Conservation (phyloP, 192 early-diverging fungal genomes). For the Backusella australiensis region DNA sequence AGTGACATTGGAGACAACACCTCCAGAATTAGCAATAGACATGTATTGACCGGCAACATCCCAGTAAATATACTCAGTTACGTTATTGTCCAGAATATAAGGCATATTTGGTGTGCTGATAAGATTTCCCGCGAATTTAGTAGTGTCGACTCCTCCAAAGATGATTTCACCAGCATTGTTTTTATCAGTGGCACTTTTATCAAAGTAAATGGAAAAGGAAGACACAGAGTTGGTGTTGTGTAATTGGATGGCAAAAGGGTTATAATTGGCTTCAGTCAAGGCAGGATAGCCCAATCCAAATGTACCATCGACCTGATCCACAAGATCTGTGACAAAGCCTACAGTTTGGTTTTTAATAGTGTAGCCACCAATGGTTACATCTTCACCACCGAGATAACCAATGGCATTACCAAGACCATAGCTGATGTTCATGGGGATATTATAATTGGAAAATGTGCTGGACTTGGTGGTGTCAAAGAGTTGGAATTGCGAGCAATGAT, state of each 20-base stretch:
- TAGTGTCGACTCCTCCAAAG: not conserved
- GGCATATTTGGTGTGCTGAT: not conserved
- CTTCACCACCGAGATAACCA: not conserved
- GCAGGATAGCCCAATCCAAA: not conserved
- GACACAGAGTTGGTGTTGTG: not conserved
- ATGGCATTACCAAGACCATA: not conserved
- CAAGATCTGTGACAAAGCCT: not conserved
- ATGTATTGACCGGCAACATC: not conserved
- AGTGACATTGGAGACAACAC: not conserved
- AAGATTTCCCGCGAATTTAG: not conserved
- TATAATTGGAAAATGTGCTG: not conserved
- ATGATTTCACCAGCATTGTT: not conserved
- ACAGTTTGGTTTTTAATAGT: not conserved
- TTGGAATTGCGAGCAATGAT: not conserved
- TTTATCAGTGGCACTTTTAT: not conserved
- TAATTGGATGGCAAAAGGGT: not conserved
- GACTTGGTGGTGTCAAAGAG: not conserved
- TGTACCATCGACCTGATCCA: not conserved
- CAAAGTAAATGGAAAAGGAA: not conserved
- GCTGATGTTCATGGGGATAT: not conserved
- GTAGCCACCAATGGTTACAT: not conserved
- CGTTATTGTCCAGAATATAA: not conserved
- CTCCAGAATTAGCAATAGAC: not conserved
- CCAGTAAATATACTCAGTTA: not conserved
- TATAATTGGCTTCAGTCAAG: not conserved